These are phyloP conservation scores for Fusarium verticillioides DNA, from an alignment of 2,329 filamentous ascomycete species.

Conservation along the genomic window DNA sequence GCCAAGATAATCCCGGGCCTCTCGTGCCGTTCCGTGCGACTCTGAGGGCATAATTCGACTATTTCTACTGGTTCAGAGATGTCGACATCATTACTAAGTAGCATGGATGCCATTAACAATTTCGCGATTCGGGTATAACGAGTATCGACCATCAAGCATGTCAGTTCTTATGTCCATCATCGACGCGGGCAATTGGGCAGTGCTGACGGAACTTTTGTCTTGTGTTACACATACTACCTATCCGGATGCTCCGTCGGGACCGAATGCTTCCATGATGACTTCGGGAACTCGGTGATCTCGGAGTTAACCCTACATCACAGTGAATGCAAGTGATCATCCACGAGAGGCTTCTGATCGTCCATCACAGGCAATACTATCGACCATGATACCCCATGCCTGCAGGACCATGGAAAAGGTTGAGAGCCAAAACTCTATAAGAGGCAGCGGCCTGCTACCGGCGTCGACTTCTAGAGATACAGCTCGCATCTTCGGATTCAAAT, in stretches of 20 bases:
- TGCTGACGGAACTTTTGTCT: slow-evolving; percentile 7
- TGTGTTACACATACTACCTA: not conserved
- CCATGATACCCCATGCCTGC: too few species aligned
- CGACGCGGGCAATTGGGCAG: not conserved
- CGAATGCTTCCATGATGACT: not conserved
- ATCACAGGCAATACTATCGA: not conserved
- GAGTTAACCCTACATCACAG: not conserved
- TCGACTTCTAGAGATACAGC: not conserved
- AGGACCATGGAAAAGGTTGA: not conserved
- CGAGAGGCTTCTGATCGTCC: not conserved
- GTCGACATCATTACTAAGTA: not conserved
- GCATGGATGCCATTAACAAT: not conserved
- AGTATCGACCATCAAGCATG: not conserved
- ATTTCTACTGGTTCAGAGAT: not conserved
- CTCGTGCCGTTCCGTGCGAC: slow-evolving; percentile 5
- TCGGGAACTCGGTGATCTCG: slow-evolving; percentile 1
- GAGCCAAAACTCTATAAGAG: not conserved
- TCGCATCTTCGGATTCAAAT: not conserved
- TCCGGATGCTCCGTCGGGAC: not conserved
- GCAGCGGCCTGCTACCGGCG: not conserved
- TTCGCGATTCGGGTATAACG: not conserved
- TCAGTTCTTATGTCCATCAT: not conserved
- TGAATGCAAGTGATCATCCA: not conserved
- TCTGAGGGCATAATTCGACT: not conserved
- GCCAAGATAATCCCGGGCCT: slow-evolving; percentile 2